A percentile compares a stretch with the other conserved stretches of the same genome.
Conservation (phyloP, 2,329 filamentous ascomycete genomes). For the Clarireedia monteithiana region DNA sequence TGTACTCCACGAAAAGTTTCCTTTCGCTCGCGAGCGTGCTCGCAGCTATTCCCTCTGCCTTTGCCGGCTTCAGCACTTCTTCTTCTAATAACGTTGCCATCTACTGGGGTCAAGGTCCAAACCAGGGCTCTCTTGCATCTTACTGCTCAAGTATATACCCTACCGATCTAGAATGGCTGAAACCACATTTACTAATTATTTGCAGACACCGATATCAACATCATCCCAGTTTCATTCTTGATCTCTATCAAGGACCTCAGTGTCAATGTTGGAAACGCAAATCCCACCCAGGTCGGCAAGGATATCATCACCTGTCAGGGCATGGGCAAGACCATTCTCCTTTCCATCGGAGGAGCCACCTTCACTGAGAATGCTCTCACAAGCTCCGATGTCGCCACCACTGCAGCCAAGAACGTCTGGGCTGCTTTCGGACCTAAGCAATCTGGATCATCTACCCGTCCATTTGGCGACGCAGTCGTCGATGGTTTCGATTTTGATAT, state of each 20-base stretch:
- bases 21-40: slow-evolving; percentile 4
- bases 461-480: slow-evolving; percentile 57
- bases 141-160: slow-evolving; percentile 7
- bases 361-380: slow-evolving; percentile 62
- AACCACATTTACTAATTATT: not conserved
- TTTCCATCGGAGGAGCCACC: slow-evolving; percentile 65
- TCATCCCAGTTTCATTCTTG: slow-evolving; percentile 4
- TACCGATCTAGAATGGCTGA: not conserved
- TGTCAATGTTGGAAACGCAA: slow-evolving; percentile 8
- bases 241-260: slow-evolving; percentile 1
- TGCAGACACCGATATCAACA: not conserved
- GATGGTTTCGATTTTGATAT: slow-evolving; percentile 71
- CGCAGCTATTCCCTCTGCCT: slow-evolving; percentile 24
- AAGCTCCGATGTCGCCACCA: slow-evolving; percentile 40
- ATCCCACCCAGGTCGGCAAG: slow-evolving; percentile 2
- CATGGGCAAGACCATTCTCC: slow-evolving; percentile 56
- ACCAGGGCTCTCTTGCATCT: slow-evolving; percentile 7
- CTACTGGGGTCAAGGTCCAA: slow-evolving; percentile 48
- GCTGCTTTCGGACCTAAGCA: slow-evolving; percentile 57
- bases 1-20: slow-evolving; percentile 8
- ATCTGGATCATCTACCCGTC: slow-evolving; percentile 41
- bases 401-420: slow-evolving; percentile 58
- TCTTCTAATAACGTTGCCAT: slow-evolving; percentile 47
- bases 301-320: slow-evolving; percentile 9
- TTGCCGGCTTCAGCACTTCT: slow-evolving; percentile 35